Percentiles rank a stretch among this genome's conserved stretches.
phyloP scores from a whole-genome alignment of 2,329 filamentous ascomycete species.

The Cladosporium sp. region DNA sequence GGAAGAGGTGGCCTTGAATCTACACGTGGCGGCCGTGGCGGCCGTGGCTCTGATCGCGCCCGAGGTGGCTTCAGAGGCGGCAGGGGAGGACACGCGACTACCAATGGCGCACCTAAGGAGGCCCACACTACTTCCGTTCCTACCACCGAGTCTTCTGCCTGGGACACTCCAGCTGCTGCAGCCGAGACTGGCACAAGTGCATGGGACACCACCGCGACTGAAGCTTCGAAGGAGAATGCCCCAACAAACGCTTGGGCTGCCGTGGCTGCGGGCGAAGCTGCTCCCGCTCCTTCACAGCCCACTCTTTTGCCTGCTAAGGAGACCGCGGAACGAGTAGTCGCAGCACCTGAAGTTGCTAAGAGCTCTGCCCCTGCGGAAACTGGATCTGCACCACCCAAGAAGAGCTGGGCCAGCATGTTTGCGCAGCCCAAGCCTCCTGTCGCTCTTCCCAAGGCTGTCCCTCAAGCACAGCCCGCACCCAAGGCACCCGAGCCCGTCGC shows the following conservation, averaged over 20 bases:
- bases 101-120: slow-evolving; percentile 66
- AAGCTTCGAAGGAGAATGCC: slow-evolving; percentile 22
- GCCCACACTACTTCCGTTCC: slow-evolving; percentile 57
- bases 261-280: slow-evolving; percentile 24
- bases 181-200: slow-evolving; percentile 24
- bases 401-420: slow-evolving; percentile 58
- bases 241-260: slow-evolving; percentile 48
- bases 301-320: slow-evolving; percentile 22
- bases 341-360: slow-evolving; percentile 39
- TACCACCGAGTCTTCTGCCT: slow-evolving; percentile 67
- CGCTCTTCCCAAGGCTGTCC: slow-evolving; percentile 36
- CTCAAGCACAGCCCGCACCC: slow-evolving; percentile 23
- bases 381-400: slow-evolving; percentile 42
- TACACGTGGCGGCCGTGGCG: slow-evolving; percentile 55
- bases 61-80: slow-evolving; percentile 55
- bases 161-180: slow-evolving; percentile 52
- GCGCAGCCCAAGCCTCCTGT: slow-evolving; percentile 49
- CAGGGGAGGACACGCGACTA: slow-evolving; percentile 60
- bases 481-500: slow-evolving; percentile 20
- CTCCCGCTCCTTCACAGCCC: slow-evolving; percentile 18
- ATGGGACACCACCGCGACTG: slow-evolving; percentile 29
- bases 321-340: slow-evolving; percentile 10
- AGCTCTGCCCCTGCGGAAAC: slow-evolving; percentile 37
- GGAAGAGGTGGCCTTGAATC: slow-evolving; percentile 49
- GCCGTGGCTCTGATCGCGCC: slow-evolving; percentile 60